phyloP scores from a whole-genome alignment of 2,329 filamentous ascomycete species.

The Bipolaris gigantea region DNA sequence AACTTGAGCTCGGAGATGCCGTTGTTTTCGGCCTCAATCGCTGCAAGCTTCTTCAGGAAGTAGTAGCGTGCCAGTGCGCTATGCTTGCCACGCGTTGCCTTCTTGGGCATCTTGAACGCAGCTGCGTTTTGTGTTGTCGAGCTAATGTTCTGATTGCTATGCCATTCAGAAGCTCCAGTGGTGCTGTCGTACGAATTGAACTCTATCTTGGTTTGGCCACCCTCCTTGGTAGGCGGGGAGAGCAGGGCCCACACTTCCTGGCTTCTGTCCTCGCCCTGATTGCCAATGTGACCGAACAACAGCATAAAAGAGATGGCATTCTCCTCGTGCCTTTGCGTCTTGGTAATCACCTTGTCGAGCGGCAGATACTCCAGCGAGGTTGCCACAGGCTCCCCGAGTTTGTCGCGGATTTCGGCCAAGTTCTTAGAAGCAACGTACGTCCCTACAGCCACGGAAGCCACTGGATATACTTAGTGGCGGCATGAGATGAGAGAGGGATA shows the following conservation, averaged over 20 bases:
- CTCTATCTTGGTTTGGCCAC: neutral
- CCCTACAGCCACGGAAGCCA: neutral
- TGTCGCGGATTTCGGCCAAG: neutral
- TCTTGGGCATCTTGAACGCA: neutral
- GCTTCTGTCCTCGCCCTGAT: neutral
- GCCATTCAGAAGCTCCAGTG: neutral
- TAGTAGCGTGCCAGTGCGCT: constrained; percentile 11
- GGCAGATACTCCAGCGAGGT: neutral
- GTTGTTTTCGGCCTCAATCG: neutral
- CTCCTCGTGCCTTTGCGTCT: neutral
- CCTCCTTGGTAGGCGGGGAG: neutral
- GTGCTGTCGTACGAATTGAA: neutral
- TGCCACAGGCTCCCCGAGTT: neutral
- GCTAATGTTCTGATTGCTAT: neutral
- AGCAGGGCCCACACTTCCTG: neutral
- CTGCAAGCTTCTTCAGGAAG: constrained; percentile 2
- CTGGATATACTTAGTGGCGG: neutral
- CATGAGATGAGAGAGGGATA: neutral
- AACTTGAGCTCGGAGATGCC: neutral
- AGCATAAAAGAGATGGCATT: neutral
- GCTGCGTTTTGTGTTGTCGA: neutral
- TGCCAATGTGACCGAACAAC: neutral
- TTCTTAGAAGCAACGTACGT: neutral
- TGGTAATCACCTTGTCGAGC: neutral
- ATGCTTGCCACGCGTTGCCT: neutral